Base-by-base conservation (phyloP, 179 eudicot species). In the Sideroxylon spinosum region DNA sequence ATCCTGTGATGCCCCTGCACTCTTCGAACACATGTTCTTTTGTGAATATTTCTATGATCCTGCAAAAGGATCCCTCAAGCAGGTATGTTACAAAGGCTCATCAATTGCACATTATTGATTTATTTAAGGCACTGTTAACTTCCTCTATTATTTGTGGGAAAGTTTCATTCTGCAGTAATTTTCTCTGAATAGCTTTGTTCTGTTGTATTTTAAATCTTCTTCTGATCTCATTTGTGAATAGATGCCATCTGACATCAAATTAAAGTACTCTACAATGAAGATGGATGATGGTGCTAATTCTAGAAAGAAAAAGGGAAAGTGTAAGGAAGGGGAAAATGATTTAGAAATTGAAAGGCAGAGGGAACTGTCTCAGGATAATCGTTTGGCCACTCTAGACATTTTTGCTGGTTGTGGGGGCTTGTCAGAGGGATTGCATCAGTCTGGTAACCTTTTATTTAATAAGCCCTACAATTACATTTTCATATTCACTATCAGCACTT, bases 391-490 rank as follows among this genome's bases (percentile, higher is more conserved):
- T 78, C 85, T 93, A 16, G 98, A 93, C 82, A 91, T 93, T 63
- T 93, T 93, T 90, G 93, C 98, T 86, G 96, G 98, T 56, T 93
- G 97, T 83, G 98, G 98, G 80, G 98, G 98, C 80, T 81, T 93
- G 73, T 93, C 98, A 26, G 98, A 93, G 81, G 97, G 98, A 59
- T 82, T 93, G 77, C 86, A 91, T 76, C 82, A 85, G 80, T 84
- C 97, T 79, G 96, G 98, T 86, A 89, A 70, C 55, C 25, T 37
- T 49, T 44, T 48, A 48, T 11, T 28, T 73, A 2, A 29, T 20
- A 73, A 11, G 1, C 50, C 44, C 28, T 28, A 14, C 10, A 37
- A 67, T 67, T 28, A 29, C 19, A 4, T 28, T 28, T 17, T 67
- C n/a, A 64, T 26, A 67, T 68, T 28, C 37, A 59, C 44, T 6